Evolutionary conservation across 768 basidiomycete species (phyloP), one percentile per base, ranked within the genome.

Genomic region (Tricholoma matsutake): DNA sequence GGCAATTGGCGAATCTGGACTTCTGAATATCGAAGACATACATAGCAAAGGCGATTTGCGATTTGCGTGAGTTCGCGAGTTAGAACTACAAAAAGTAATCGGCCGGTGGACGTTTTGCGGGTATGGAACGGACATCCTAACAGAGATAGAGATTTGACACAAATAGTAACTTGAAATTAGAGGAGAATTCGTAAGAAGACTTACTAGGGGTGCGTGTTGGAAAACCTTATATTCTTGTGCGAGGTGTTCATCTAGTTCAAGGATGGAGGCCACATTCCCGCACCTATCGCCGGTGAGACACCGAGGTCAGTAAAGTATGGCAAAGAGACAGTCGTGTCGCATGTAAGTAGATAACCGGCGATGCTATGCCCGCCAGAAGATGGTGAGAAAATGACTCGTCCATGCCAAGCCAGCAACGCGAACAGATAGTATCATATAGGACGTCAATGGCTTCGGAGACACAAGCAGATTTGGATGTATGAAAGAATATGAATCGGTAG

Each of bases 201-300:
- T 69, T 73, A 92, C 92, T 73, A 92, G 82, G 1, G 93, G 86
- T 6, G 96, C 96, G 68, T 94, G 92, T 43, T 86, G 82, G 75
- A 99, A 98, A 16, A 96, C 94, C 70, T 96, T 96, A 77, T 98
- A 99, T 72, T 95, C 92, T 72, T 97, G 95, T 28, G 86, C 86
- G 31, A 98, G 83, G 67, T 94, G 83, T 67, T 98, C 97, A 73
- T 98, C 95, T 56, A 99, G 81, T 71, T 96, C 90, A 16, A 98
- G 81, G 67, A 98, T 95, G 29, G 93, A 94, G 32, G 96, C 95
- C 22, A 96, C 92, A 72, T 98, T 97, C 16, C 96, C 96, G 72
- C 96, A 98, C 64, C 94, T 95, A 55, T 63, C 54, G 45, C 53
- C 47, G 25, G 53, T 29, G 34, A 34, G 22, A 18, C 10, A 56